A percentile compares a stretch with the other conserved stretches of the same genome.
Evolutionary conservation across 176 grass and related monocot species (phyloP).

Genomic region (Eragrostis nindensis): DNA sequence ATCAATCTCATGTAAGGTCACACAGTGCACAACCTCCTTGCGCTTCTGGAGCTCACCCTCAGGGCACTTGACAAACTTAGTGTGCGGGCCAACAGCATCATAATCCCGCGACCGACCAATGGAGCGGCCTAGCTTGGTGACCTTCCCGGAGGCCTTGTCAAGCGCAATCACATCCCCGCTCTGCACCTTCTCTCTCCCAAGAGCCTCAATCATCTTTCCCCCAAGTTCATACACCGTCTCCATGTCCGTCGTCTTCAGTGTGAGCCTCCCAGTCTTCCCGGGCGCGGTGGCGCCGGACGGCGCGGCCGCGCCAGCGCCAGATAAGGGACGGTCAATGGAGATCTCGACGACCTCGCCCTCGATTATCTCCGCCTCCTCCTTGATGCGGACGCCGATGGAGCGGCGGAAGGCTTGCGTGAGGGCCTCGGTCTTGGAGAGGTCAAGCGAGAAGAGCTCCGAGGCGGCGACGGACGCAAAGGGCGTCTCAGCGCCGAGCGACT

Average conservation of each 20-base stretch:
- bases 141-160: slow-evolving; percentile 81
- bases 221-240: slow-evolving; percentile 92
- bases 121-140: slow-evolving; percentile 89
- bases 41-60: slow-evolving; percentile 95
- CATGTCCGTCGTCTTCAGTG: slow-evolving; percentile 92
- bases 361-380: slow-evolving; percentile 96
- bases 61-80: slow-evolving; percentile 89
- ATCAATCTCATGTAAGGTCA: slow-evolving; percentile 93
- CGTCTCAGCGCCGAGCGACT: slow-evolving; percentile 86
- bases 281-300: slow-evolving; percentile 41
- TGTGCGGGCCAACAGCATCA: slow-evolving; percentile 76
- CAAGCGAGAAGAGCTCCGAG: slow-evolving; percentile 89
- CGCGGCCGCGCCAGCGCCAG: slow-evolving; percentile 18
- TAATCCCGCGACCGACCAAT: slow-evolving; percentile 78
- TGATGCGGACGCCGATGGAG: slow-evolving; percentile 91
- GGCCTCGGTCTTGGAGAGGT: slow-evolving; percentile 91
- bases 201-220: slow-evolving; percentile 95
- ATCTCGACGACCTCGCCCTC: slow-evolving; percentile 97
- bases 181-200: slow-evolving; percentile 93
- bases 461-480: slow-evolving; percentile 81
- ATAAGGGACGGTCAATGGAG: slow-evolving; percentile 73
- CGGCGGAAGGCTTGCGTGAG: slow-evolving; percentile 87
- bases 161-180: slow-evolving; percentile 87
- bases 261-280: slow-evolving; percentile 74
- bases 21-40: slow-evolving; percentile 95